Conservation (phyloP, 2,329 filamentous ascomycete species). For the Fonsecaea multimorphosa region DNA sequence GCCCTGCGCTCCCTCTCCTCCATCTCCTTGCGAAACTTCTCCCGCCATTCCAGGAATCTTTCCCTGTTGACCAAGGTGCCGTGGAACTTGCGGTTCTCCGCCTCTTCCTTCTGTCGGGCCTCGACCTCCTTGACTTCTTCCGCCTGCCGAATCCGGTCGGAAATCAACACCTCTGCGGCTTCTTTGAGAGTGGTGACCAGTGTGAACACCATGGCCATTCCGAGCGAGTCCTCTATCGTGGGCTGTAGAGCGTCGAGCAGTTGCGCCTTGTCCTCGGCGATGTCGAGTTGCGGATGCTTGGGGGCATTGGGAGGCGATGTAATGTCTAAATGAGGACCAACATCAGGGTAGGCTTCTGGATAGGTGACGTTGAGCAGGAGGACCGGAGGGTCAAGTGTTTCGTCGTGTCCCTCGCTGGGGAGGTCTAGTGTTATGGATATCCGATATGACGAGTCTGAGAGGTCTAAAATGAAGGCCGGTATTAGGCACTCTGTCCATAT, state of each 20-base stretch:
- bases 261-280: constrained; percentile 76
- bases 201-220: constrained; percentile 98
- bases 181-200: constrained; percentile 88
- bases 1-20: constrained; percentile 71
- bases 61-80: constrained; percentile 87
- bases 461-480: constrained; percentile 62
- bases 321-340: constrained; percentile 81
- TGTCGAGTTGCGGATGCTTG: constrained; percentile 74
- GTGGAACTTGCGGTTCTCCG: constrained; percentile 96
- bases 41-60: constrained; percentile 82
- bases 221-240: constrained; percentile 87
- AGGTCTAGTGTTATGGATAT: constrained; percentile 86
- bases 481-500: background rate
- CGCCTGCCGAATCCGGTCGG: constrained; percentile 71
- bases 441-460: constrained; percentile 87
- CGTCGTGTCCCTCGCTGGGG: constrained; percentile 65
- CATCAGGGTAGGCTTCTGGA: constrained; percentile 88
- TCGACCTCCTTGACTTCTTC: constrained; percentile 60
- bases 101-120: constrained; percentile 71
- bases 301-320: constrained; percentile 72
- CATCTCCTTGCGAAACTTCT: constrained; percentile 78
- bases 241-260: constrained; percentile 74
- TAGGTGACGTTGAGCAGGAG: constrained; percentile 87
- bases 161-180: constrained; percentile 81
- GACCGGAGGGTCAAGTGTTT: constrained; percentile 66